Evolutionary conservation across 805 yeast genomes (phyloP).

Genomic region (Kluyveromyces lactis): DNA sequence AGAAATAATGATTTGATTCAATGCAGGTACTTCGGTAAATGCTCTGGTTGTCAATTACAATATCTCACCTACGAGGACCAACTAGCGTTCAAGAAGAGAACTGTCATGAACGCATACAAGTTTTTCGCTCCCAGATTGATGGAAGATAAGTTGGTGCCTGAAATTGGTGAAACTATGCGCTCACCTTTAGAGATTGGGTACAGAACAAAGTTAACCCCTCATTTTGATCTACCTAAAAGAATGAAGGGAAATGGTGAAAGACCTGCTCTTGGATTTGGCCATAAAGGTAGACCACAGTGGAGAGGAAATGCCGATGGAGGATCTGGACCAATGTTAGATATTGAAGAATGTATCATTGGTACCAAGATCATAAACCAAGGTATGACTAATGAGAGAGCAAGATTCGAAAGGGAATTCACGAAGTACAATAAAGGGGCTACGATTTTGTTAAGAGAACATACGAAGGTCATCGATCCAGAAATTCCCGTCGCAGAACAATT

Average conservation of each 20-base stretch:
- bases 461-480: constrained; percentile 31
- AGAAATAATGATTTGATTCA: constrained; percentile 53
- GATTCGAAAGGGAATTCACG: constrained; percentile 39
- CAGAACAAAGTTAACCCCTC: constrained; percentile 93
- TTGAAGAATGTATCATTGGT: constrained; percentile 90
- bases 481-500: constrained; percentile 28
- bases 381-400: constrained; percentile 55
- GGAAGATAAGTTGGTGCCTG: constrained; percentile 42
- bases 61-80: constrained; percentile 66
- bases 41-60: constrained; percentile 95
- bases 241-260: constrained; percentile 31
- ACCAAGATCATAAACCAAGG: constrained; percentile 72
- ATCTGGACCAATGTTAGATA: constrained; percentile 63
- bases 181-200: constrained; percentile 74
- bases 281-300: constrained; percentile 73
- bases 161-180: constrained; percentile 51
- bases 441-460: constrained; percentile 71
- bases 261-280: constrained; percentile 85
- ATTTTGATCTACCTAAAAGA: constrained; percentile 70
- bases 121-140: constrained; percentile 58
- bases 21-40: constrained; percentile 74
- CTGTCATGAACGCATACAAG: constrained; percentile 74
- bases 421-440: constrained; percentile 76
- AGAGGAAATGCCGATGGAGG: constrained; percentile 49
- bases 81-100: constrained; percentile 59